Base-by-base conservation (phyloP, 805 yeast genomes). In the Grigorovia humatica region DNA sequence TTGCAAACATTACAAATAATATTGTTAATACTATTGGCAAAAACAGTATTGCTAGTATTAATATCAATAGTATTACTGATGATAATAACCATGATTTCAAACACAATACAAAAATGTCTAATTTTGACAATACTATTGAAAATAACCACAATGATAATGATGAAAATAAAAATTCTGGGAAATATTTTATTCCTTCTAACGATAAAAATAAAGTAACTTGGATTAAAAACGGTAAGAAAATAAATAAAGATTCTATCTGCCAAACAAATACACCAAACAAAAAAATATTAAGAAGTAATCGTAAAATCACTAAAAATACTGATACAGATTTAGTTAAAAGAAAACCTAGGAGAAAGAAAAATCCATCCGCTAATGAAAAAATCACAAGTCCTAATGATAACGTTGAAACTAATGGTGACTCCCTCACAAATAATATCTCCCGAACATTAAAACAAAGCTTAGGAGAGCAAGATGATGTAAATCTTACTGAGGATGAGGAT, bases 181-280 rank as follows among this genome's bases (percentile, higher is more conserved):
- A 44, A 9, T 1, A 5, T 7, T 8, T 8, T 29, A 8, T 48
- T 18, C 38, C 44, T 8, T 29, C 32, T 18, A 9, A 11, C 23
- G 20, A 59, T 54, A 51, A 3, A 23, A 23, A 48, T 8, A 55
- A 53, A 29, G 66, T 66, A 23, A 65, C 67, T n/a, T 65, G 69
- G 69, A 66, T 65, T 52, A 66, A 65, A 46, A 66, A 63, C 49
- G 69, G 68, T 17, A 66, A 59, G 52, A 52, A 68, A 46, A 57
- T 64, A 17, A 57, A 59, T 27, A 54, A 64, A 43, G 57, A 58
- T 42, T 41, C 54, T 43, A 51, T 57, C 12, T 60, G 59, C 2
- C 55, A 5, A 19, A 38, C 19, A n/a, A 45, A 59, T 8, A 55
- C 43, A 13, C n/a, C 32, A 38, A 46, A 15, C 46, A 50, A 43